Evolutionary conservation across 805 yeast species (phyloP).

Genomic region (Wickerhamiella azymoides): DNA sequence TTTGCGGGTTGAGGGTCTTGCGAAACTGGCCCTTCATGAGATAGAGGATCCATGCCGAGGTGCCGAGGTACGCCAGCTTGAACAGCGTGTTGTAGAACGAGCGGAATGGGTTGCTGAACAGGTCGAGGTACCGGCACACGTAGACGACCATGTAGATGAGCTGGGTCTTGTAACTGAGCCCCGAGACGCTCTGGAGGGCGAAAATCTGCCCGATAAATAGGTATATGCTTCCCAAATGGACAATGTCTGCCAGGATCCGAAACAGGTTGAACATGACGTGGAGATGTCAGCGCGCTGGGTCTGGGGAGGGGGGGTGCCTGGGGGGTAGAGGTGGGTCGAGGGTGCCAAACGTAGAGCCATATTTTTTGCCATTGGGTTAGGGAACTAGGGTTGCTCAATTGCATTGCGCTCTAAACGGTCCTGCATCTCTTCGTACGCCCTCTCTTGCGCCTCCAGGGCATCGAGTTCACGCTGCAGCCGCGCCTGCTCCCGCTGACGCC

Average conservation of each 20-base stretch:
- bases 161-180: slow-evolving; percentile 84
- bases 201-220: slow-evolving; percentile 61
- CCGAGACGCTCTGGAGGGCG: slow-evolving; percentile 51
- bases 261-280: slow-evolving; percentile 19
- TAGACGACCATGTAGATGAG: slow-evolving; percentile 61
- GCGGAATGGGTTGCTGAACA: slow-evolving; percentile 30
- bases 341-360: no score
- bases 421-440: slow-evolving; percentile 26
- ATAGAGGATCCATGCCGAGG: slow-evolving; percentile 62
- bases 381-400: no score
- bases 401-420: slow-evolving; percentile 23
- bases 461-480: slow-evolving; percentile 30
- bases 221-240: slow-evolving; percentile 69
- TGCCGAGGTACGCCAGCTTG: slow-evolving; percentile 67
- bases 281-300: background rate
- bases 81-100: slow-evolving; percentile 62
- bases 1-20: slow-evolving; percentile 41
- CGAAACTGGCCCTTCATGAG: slow-evolving; percentile 52
- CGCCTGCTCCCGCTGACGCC: slow-evolving; percentile 31
- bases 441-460: slow-evolving; percentile 23
- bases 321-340: background rate
- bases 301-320: background rate
- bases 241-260: slow-evolving; percentile 48
- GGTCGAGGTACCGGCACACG: slow-evolving; percentile 56
- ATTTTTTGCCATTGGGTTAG: no score